A percentile compares a stretch with the other conserved stretches of the same genome.
Evolutionary conservation across 2,329 filamentous ascomycete species (phyloP).

Genomic region (Penicillium sp.): DNA sequence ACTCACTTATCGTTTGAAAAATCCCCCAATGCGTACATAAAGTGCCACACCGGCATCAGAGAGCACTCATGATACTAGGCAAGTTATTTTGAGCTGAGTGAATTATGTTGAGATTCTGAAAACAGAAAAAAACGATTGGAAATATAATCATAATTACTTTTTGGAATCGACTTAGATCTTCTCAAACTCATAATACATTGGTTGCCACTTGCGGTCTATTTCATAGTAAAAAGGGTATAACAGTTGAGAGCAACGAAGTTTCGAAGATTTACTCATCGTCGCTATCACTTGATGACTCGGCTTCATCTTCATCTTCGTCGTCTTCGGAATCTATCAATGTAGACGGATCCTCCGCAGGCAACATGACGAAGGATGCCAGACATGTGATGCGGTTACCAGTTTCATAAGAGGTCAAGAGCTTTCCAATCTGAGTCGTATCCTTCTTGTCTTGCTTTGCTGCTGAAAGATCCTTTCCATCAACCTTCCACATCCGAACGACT

Average conservation of each 20-base stretch:
- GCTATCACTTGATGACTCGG: conserved; percentile 32
- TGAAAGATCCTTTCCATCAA: conserved; percentile 43
- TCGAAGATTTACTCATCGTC: conserved; percentile 26
- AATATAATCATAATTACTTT: background rate
- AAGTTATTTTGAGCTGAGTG: background rate
- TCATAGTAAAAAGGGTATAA: conserved; percentile 29
- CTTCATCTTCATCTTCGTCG: conserved; percentile 39
- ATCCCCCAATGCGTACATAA: background rate
- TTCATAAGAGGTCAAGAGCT: conserved; percentile 72
- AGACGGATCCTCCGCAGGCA: conserved; percentile 55
- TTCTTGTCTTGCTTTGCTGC: conserved; percentile 18
- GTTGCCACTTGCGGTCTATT: conserved; percentile 7
- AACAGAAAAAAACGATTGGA: background rate
- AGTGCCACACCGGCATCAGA: background rate
- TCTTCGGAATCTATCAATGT: conserved; percentile 61
- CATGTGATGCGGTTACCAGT: conserved; percentile 90
- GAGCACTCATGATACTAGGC: background rate
- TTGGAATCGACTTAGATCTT: background rate
- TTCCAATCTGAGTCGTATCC: conserved; percentile 55
- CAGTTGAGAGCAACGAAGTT: conserved; percentile 11
- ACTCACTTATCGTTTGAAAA: background rate
- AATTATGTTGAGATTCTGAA: background rate
- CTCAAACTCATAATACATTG: conserved; percentile 17
- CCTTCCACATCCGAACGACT: conserved; percentile 72
- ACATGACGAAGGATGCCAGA: conserved; percentile 81